phyloP scores from a whole-genome alignment of 306 rosid species.

The Ormosia emarginata region DNA sequence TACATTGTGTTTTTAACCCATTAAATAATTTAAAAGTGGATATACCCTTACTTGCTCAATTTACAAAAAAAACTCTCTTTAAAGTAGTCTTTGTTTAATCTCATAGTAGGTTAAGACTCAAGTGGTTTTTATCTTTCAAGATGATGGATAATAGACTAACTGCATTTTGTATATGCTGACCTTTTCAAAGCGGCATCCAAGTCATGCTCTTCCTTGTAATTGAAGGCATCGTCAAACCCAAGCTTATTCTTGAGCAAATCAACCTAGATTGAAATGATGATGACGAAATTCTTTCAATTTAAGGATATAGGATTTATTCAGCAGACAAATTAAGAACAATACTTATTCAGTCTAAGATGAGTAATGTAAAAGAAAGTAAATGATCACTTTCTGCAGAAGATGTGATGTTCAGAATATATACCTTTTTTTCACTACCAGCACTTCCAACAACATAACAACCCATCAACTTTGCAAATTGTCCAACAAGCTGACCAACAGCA shows the following conservation, averaged over 20 bases:
- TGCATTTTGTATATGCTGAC: slow-evolving; percentile 12
- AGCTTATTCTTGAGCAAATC: slow-evolving; percentile 24
- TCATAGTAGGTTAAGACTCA: too few relatives aligned
- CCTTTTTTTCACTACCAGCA: not conserved
- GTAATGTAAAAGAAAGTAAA: not conserved
- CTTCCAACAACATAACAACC: slow-evolving; percentile 19
- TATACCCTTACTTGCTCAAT: too few relatives aligned
- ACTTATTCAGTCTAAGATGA: not conserved
- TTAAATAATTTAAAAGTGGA: too few relatives aligned
- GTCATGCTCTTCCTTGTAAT: slow-evolving; percentile 64
- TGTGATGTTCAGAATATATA: not conserved
- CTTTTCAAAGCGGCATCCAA: slow-evolving; percentile 55
- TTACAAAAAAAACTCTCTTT: too few relatives aligned
- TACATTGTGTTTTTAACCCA: too few relatives aligned
- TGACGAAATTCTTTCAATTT: not conserved
- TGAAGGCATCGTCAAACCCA: slow-evolving; percentile 52
- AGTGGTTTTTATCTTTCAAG: not conserved
- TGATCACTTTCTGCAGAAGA: not conserved
- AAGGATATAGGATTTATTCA: not conserved
- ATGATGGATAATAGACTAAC: not conserved
- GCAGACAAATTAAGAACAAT: not conserved
- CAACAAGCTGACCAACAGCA: slow-evolving; percentile 13
- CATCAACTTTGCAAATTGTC: slow-evolving; percentile 3
- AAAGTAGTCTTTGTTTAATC: too few relatives aligned
- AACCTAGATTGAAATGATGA: slow-evolving; percentile 4